Percentiles rank a stretch among this genome's conserved stretches.
phyloP scores from a whole-genome alignment of 306 rosid genomes.

The Corylus avellana region DNA sequence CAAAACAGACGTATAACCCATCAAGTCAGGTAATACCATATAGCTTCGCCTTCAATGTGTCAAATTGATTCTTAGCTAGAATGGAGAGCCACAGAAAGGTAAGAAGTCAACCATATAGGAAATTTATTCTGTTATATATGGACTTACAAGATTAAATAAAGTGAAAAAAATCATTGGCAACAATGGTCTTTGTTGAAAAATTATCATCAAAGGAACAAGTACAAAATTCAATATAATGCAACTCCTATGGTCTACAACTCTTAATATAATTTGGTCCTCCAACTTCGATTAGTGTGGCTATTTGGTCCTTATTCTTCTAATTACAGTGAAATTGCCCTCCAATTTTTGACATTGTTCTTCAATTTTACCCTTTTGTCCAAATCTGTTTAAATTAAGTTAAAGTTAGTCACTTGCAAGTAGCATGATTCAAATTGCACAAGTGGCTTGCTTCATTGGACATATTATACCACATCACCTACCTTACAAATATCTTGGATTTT shows the following conservation, averaged over 20 bases:
- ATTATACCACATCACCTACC: neutral
- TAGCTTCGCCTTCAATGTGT: slow-evolving; percentile 9
- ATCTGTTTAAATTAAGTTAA: neutral
- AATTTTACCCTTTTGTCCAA: neutral
- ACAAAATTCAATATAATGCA: neutral
- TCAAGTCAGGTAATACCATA: slow-evolving; percentile 20
- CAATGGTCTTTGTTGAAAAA: neutral
- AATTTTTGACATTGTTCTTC: too few relatives aligned
- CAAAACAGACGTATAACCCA: slow-evolving; percentile 26
- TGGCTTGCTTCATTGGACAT: neutral
- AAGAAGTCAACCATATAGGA: slow-evolving; percentile 17
- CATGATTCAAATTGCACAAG: neutral
- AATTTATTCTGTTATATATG: neutral
- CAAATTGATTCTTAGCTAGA: slow-evolving; percentile 1
- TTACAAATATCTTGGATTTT: too few relatives aligned
- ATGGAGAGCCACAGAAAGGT: slow-evolving; percentile 13
- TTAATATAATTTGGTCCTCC: too few relatives aligned
- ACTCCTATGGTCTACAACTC: neutral
- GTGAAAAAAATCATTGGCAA: neutral
- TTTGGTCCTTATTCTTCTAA: neutral
- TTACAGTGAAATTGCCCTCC: neutral
- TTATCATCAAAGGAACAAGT: neutral
- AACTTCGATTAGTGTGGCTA: too few relatives aligned
- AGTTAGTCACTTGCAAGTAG: neutral
- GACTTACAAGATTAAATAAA: neutral